A percentile compares a stretch with the other conserved stretches of the same genome.
Evolutionary conservation across 768 basidiomycete species (phyloP).

Genomic region (Tricholoma matsutake): DNA sequence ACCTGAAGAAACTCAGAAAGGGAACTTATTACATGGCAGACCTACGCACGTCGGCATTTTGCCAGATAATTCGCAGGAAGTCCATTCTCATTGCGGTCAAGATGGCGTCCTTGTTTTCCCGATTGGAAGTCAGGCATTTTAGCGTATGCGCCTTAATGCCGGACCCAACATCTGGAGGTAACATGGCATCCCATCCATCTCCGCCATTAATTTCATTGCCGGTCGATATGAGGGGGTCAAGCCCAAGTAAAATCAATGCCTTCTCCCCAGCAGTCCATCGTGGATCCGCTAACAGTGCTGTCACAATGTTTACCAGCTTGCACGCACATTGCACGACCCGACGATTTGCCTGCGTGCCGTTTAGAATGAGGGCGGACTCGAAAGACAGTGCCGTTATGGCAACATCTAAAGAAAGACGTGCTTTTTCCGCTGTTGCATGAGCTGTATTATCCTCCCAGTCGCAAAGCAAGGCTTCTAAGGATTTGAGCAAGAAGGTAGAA

Average conservation of each 20-base stretch:
- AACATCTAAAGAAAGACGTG: slow-evolving; percentile 68
- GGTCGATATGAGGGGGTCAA: slow-evolving; percentile 61
- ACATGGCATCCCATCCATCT: slow-evolving; percentile 43
- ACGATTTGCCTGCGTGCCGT: slow-evolving; percentile 59
- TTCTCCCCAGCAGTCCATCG: slow-evolving; percentile 64
- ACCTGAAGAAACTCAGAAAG: slow-evolving; percentile 37
- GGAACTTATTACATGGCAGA: background rate
- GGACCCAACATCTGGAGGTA: slow-evolving; percentile 40
- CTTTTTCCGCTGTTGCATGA: slow-evolving; percentile 55
- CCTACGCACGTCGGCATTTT: slow-evolving; percentile 59
- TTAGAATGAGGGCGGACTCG: slow-evolving; percentile 61
- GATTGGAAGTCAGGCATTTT: slow-evolving; percentile 25
- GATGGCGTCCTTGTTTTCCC: slow-evolving; percentile 8
- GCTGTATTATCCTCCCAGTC: slow-evolving; percentile 47
- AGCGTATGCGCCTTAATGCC: slow-evolving; percentile 65
- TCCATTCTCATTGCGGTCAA: slow-evolving; percentile 27
- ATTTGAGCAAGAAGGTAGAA: slow-evolving; percentile 60
- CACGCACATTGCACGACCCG: slow-evolving; percentile 63
- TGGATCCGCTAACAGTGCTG: slow-evolving; percentile 37
- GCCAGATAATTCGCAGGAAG: slow-evolving; percentile 64
- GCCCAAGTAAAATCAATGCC: slow-evolving; percentile 56
- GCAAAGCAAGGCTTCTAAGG: slow-evolving; percentile 46
- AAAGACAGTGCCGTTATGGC: slow-evolving; percentile 65
- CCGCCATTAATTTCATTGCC: slow-evolving; percentile 28
- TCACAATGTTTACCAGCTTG: slow-evolving; percentile 38